Evolutionary conservation across 1,284 basidiomycete species (phyloP).

Genomic region (Cutaneotrichosporon sp.): DNA sequence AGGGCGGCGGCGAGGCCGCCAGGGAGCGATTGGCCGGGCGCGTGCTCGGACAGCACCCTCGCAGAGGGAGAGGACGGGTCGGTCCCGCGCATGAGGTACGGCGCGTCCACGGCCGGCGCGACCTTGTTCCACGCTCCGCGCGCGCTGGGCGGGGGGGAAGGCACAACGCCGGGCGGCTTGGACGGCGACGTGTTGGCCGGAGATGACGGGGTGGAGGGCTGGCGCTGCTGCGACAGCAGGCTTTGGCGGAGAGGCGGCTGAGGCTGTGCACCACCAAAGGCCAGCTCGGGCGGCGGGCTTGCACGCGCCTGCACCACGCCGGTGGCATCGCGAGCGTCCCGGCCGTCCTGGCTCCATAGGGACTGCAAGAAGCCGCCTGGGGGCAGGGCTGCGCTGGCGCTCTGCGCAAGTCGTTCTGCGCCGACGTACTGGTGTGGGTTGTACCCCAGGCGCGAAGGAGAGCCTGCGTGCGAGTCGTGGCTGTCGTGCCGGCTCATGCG

Average conservation of each 20-base stretch:
- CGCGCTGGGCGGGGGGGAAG: too few species aligned
- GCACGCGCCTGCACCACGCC: too few species aligned
- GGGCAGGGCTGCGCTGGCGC: conserved; percentile 41
- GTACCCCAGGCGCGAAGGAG: conserved; percentile 24
- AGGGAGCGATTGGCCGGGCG: conserved; percentile 46
- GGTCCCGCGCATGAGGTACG: conserved; percentile 28
- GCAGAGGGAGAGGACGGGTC: conserved; percentile 37
- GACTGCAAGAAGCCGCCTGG: conserved; percentile 38
- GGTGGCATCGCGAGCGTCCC: conserved; percentile 43
- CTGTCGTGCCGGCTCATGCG: conserved; percentile 61
- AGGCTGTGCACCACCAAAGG: conserved; percentile 28
- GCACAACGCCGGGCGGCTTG: too few species aligned
- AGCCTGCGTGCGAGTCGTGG: conserved; percentile 32
- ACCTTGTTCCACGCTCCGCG: conserved; percentile 1
- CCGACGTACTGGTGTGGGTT: conserved; percentile 20
- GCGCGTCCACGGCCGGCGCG: conserved; percentile 22
- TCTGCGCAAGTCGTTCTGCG: conserved; percentile 42
- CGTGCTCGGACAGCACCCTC: conserved; percentile 43
- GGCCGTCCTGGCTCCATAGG: conserved; percentile 44
- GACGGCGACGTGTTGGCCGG: conserved; percentile 10
- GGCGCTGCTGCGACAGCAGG: conserved; percentile 35
- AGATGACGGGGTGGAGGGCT: conserved; percentile 16
- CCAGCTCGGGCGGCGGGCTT: too few species aligned
- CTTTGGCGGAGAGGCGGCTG: conserved; percentile 23
- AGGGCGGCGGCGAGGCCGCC: conserved; percentile 46